Evolutionary conservation across 1,284 basidiomycete genomes (phyloP).

Genomic region (Fomitopsis pinicola): DNA sequence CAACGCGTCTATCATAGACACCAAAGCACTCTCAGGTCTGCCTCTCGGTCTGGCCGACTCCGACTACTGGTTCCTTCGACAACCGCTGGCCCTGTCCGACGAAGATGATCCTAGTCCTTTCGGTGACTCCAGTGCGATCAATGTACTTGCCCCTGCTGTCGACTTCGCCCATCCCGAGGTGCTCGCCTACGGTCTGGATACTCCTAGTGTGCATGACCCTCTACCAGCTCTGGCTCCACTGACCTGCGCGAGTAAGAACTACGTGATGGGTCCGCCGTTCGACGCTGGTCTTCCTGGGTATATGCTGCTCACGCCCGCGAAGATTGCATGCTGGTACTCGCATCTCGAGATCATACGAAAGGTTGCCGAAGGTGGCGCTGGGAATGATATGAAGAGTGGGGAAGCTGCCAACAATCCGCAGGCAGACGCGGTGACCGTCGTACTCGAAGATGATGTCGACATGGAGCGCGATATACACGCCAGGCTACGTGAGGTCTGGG

Average conservation of each 20-base stretch:
- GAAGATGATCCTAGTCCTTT: background rate
- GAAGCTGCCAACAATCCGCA: background rate
- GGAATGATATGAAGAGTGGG: background rate
- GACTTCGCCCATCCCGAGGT: background rate
- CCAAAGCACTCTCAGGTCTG: conserved; percentile 20
- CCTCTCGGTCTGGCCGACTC: conserved; percentile 29
- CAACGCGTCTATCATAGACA: conserved; percentile 28
- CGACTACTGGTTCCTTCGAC: conserved; percentile 26
- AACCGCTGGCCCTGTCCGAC: background rate
- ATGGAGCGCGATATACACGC: conserved; percentile 63
- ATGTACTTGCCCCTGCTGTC: background rate
- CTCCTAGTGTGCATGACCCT: background rate
- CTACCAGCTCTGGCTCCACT: conserved; percentile 25
- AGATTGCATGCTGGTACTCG: conserved; percentile 74
- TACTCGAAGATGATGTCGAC: conserved; percentile 80
- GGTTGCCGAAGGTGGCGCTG: conserved; percentile 29
- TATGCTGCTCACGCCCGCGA: conserved; percentile 49
- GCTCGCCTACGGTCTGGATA: background rate
- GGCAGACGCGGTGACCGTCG: conserved; percentile 37
- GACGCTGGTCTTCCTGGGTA: conserved; percentile 37
- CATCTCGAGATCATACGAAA: conserved; percentile 53
- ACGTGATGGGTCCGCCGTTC: conserved; percentile 34
- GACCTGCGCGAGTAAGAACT: conserved; percentile 47
- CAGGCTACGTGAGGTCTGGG: conserved; percentile 51
- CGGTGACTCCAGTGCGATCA: background rate